phyloP scores from a whole-genome alignment of 2,329 filamentous ascomycete species.

The Zasmidium cellare region DNA sequence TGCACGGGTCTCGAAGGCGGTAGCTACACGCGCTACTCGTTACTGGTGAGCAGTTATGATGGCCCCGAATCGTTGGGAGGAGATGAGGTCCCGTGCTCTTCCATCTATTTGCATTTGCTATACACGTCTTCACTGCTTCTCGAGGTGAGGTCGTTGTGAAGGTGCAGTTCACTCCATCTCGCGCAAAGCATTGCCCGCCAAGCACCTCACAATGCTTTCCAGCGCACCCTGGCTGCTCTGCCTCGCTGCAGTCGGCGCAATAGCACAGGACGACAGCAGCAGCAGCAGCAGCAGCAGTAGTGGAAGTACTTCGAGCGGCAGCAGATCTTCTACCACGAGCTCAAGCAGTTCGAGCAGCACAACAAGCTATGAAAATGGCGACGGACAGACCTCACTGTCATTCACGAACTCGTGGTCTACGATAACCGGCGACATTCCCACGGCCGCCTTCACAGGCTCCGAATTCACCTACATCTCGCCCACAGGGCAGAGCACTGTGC shows the following conservation, averaged over 20 bases:
- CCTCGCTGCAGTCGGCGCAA: slow-evolving; percentile 36
- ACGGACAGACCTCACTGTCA: slow-evolving; percentile 10
- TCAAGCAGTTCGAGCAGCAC: neutral
- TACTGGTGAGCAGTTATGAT: neutral
- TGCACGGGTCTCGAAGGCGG: neutral
- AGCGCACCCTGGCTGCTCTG: slow-evolving; percentile 32
- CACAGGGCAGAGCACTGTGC: slow-evolving; percentile 28
- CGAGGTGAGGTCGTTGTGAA: neutral
- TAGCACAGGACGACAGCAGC: slow-evolving; percentile 30
- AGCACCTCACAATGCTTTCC: slow-evolving; percentile 28
- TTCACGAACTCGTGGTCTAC: slow-evolving; percentile 30
- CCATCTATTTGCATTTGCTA: neutral
- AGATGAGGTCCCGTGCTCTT: neutral
- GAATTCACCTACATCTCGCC: slow-evolving; percentile 29
- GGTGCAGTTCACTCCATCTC: neutral
- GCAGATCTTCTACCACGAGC: slow-evolving; percentile 2
- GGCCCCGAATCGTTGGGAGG: neutral
- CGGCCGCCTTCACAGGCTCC: slow-evolving; percentile 28
- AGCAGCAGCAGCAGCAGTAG: slow-evolving; percentile 28
- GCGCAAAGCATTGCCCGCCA: neutral
- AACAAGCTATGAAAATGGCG: neutral
- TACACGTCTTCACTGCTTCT: neutral
- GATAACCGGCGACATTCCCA: slow-evolving; percentile 21
- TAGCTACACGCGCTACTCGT: neutral
- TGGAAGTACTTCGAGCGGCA: slow-evolving; percentile 3